Conservation (phyloP, 768 basidiomycete genomes). For the Pluteus cervinus region DNA sequence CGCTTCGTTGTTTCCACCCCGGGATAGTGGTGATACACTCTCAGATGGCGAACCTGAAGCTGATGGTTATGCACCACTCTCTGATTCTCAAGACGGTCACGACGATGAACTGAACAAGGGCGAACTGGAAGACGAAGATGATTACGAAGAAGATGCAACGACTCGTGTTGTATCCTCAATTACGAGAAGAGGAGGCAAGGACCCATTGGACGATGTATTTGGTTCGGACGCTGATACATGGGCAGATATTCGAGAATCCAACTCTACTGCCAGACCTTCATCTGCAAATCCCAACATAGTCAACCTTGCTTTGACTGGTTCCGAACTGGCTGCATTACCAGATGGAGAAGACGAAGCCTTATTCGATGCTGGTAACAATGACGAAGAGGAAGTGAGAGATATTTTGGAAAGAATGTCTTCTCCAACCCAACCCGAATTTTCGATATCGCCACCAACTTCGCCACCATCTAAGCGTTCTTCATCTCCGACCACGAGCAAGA, state of each 20-base stretch:
- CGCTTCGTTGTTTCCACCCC: conserved; percentile 17
- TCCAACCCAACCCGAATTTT: conserved; percentile 15
- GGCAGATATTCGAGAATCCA: conserved; percentile 43
- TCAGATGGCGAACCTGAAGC: conserved; percentile 13
- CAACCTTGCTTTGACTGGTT: conserved; percentile 45
- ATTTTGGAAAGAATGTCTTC: conserved; percentile 35
- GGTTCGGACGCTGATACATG: conserved; percentile 62
- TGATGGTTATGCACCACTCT: conserved; percentile 29
- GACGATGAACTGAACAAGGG: conserved; percentile 26
- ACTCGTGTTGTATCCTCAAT: conserved; percentile 29
- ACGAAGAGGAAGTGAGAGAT: conserved; percentile 27
- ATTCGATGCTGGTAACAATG: conserved; percentile 23
- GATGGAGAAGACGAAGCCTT: conserved; percentile 18
- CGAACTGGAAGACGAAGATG: conserved; percentile 17
- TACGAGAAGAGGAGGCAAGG: conserved; percentile 29
- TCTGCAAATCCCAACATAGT: conserved; percentile 41
- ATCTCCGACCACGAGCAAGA: conserved; percentile 25
- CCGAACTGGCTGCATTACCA: conserved; percentile 24
- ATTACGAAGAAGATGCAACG: conserved; percentile 30
- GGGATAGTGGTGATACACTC: conserved; percentile 6
- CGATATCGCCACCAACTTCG: conserved; percentile 33
- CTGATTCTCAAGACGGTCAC: conserved; percentile 28
- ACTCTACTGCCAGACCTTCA: conserved; percentile 17
- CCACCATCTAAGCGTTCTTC: conserved; percentile 29
- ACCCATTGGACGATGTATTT: conserved; percentile 59